These are phyloP conservation scores for Grosmannia clavigera DNA, from an alignment of 2,329 filamentous ascomycete genomes.

Conservation along the genomic window DNA sequence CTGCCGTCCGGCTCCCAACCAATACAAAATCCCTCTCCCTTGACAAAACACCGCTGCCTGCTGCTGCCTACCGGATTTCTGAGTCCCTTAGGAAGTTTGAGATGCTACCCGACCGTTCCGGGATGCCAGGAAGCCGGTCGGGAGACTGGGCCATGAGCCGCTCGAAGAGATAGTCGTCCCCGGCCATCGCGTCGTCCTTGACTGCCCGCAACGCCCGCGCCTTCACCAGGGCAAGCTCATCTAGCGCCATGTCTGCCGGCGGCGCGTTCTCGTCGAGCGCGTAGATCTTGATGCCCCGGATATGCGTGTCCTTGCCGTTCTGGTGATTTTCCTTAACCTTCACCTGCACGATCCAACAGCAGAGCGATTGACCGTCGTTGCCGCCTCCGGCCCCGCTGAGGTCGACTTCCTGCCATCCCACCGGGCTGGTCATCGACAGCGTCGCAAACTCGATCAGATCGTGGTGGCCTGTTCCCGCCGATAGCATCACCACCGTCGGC, in stretches of 20 bases:
- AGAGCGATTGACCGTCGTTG: constrained; percentile 59
- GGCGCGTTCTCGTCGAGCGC: constrained; percentile 40
- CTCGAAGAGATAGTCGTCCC: constrained; percentile 21
- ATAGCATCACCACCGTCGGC: constrained; percentile 80
- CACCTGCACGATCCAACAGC: constrained; percentile 83
- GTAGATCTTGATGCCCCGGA: constrained; percentile 83
- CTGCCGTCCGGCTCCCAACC: not conserved
- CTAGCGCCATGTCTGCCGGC: constrained; percentile 20
- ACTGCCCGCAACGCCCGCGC: constrained; percentile 18
- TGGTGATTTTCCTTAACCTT: constrained; percentile 93
- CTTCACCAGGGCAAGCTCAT: constrained; percentile 21
- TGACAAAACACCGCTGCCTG: not conserved
- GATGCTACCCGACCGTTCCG: constrained; percentile 20
- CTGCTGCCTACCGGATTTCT: constrained; percentile 23
- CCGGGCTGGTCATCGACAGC: constrained; percentile 65
- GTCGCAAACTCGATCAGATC: constrained; percentile 80
- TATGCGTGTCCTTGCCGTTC: constrained; percentile 98
- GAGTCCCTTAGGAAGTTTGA: constrained; percentile 28
- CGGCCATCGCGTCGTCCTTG: constrained; percentile 17
- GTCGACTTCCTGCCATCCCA: constrained; percentile 84
- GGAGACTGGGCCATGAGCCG: constrained; percentile 18
- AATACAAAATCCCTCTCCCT: not conserved
- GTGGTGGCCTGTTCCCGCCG: constrained; percentile 82
- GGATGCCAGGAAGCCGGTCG: constrained; percentile 17
- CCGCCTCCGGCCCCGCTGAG: constrained; percentile 41